A percentile compares a stretch with the other conserved stretches of the same genome.
Evolutionary conservation across 108 stramenopile genomes (phyloP).

Genomic region (Conticribra guillardii): DNA sequence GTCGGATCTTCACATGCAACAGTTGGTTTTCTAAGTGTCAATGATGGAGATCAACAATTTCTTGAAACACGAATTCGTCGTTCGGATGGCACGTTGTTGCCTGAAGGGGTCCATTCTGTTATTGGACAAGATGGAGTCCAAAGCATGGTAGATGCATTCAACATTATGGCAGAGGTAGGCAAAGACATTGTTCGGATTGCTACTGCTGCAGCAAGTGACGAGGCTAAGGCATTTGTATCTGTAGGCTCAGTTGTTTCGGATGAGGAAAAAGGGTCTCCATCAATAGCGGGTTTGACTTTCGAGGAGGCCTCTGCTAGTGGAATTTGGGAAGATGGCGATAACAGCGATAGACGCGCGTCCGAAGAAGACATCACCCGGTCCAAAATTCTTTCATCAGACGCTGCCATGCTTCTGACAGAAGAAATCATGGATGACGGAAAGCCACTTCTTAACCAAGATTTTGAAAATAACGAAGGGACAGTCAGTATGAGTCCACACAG

Average conservation of each 20-base stretch:
- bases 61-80: conserved; percentile 73
- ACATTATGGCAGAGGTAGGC: conserved; percentile 60
- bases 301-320: conserved; percentile 47
- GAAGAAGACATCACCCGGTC: conserved; percentile 22
- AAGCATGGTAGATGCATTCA: conserved; percentile 58
- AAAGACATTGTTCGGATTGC: conserved; percentile 80
- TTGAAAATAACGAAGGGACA: conserved; percentile 55
- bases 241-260: conserved; percentile 21
- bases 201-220: conserved; percentile 65
- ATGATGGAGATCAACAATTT: conserved; percentile 73
- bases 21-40: conserved; percentile 68
- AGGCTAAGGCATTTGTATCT: conserved; percentile 45
- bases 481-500: conserved; percentile 83
- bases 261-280: conserved; percentile 31
- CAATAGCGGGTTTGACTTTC: conserved; percentile 43
- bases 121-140: conserved; percentile 59
- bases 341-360: conserved; percentile 8
- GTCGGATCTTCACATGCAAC: conserved; percentile 70
- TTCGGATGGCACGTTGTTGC: conserved; percentile 54
- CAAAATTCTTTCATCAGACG: conserved; percentile 54
- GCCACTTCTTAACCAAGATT: conserved; percentile 20
- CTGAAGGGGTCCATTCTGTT: conserved; percentile 45
- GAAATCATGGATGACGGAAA: conserved; percentile 85
- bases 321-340: conserved; percentile 13
- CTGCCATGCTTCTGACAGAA: conserved; percentile 57